These are phyloP conservation scores for Epichloe bromicola DNA, from an alignment of 2,329 filamentous ascomycete genomes.

Conservation along the genomic window DNA sequence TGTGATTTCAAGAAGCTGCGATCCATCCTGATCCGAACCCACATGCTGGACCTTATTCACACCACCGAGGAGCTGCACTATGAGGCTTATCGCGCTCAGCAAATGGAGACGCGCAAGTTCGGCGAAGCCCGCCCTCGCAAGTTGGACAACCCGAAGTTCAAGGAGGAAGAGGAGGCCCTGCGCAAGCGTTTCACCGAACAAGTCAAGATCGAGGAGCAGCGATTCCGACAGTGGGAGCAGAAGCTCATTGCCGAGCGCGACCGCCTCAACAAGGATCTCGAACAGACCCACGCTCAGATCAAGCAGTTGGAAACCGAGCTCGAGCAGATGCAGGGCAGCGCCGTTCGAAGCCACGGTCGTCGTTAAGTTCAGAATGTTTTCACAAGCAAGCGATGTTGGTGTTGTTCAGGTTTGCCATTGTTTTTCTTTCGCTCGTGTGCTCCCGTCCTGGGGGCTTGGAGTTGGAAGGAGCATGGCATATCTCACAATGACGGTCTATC, in stretches of 20 bases:
- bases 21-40: conserved; percentile 94
- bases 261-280: conserved; percentile 98
- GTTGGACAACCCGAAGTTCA: conserved; percentile 99
- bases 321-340: conserved; percentile 81
- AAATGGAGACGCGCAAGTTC: conserved; percentile 99
- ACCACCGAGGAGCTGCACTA: conserved; percentile 99
- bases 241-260: conserved; percentile 98
- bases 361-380: conserved; percentile 43
- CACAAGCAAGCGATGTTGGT: conserved; percentile 13
- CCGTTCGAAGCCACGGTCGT: conserved; percentile 83
- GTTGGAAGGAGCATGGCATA: conserved; percentile 14
- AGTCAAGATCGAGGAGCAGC: conserved; percentile 99
- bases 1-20: conserved; percentile 99
- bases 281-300: conserved; percentile 91
- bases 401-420: conserved; percentile 15
- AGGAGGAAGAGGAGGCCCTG: conserved; percentile 97
- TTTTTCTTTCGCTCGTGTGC: conserved; percentile 16
- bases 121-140: conserved; percentile 94
- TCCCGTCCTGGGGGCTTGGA: conserved; percentile 21
- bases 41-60: conserved; percentile 99
- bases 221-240: conserved; percentile 99
- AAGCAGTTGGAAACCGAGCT: conserved; percentile 87
- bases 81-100: conserved; percentile 95
- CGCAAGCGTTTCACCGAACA: conserved; percentile 99
- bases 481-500: conserved; percentile 10